These are phyloP conservation scores for Chlamydomonas incerta DNA, from an alignment of 139 green algal genomes.

Conservation along the genomic window DNA sequence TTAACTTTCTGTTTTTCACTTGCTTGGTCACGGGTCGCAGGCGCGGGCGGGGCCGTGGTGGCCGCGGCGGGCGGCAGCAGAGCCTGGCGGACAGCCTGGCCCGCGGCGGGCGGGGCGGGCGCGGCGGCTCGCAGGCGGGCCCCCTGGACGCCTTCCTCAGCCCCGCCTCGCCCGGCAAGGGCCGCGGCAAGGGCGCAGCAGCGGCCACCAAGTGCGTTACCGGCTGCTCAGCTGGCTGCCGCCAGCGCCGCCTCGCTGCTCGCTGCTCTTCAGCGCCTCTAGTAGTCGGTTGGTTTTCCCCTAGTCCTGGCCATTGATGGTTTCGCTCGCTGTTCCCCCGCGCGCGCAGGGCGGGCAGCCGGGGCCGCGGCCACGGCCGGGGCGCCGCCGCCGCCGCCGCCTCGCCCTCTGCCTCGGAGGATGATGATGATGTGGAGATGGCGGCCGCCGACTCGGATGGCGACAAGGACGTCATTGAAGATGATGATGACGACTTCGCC, in stretches of 20 bases:
- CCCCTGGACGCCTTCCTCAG: conserved; percentile 16
- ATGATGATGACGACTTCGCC: background rate
- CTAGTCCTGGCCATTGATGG: too few relatives aligned
- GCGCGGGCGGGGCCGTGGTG: background rate
- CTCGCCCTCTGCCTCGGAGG: background rate
- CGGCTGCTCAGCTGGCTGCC: too few relatives aligned
- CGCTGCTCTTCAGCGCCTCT: too few relatives aligned
- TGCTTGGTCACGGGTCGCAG: too few relatives aligned
- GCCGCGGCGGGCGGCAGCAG: conserved; percentile 23
- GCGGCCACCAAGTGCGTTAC: background rate
- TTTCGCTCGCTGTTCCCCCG: background rate
- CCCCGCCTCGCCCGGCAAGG: background rate
- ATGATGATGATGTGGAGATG: conserved; percentile 13
- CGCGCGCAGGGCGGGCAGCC: background rate
- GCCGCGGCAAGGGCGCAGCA: too few relatives aligned
- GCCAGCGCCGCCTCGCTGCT: too few relatives aligned
- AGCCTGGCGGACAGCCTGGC: conserved; percentile 18
- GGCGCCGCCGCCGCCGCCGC: background rate
- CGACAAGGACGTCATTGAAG: conserved; percentile 20
- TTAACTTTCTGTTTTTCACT: too few relatives aligned
- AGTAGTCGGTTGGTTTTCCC: too few relatives aligned
- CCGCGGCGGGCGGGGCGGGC: background rate
- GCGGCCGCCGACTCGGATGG: background rate
- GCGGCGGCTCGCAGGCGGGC: background rate
- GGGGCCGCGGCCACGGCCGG: background rate